Evolutionary conservation across 2,329 filamentous ascomycete genomes (phyloP), one percentile per base, ranked within the genome.

Genomic region (Ceratocystis cubensis): DNA sequence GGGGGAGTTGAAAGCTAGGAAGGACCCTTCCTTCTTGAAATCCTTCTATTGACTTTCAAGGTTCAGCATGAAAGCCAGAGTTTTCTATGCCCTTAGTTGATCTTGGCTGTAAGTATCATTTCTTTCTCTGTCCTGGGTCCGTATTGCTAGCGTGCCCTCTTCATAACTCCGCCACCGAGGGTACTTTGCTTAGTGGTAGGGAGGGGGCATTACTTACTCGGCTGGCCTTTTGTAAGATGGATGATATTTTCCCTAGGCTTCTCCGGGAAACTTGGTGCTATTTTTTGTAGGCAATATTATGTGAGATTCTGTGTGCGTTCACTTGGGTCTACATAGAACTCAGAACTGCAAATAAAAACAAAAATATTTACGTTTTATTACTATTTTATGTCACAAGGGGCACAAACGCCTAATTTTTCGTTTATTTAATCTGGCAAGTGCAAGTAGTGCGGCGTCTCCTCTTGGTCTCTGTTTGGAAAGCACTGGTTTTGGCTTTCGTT

Each of bases 401-500:
- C 37, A 13, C 37, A 41, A 41, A 4, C 13, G 37, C 10, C 13
- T 5, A 15, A 41, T 2, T 41, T 15, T 41, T 41, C 37, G 37
- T 41, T 13, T 41, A 41, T 41, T 41, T 41, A 41, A 15, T 41
- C 37, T 13, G 37, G 33, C 5, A 62, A 62, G 59, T 50, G 48
- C 48, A 50, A 22, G 48, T 20, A 5, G 48, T 53, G 48, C 48
- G 48, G 48, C 48, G 48, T 53, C 48, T 53, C 48, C 48, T 53
- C 48, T 53, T 20, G 22, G 48, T 22, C 48, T 59, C 15, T 59
- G 56, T 59, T 59, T 59, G 56, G 56, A 59, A 59, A 59, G 28
- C 22, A 25, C 56, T 59, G 56, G 56, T 33, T 59, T 59, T 33
- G 56, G 28, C 56, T 59, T 59, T 65, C 37, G 61, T 63, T 63